Evolutionary conservation across 768 basidiomycete genomes (phyloP).

Genomic region (Trametes sanguinea): DNA sequence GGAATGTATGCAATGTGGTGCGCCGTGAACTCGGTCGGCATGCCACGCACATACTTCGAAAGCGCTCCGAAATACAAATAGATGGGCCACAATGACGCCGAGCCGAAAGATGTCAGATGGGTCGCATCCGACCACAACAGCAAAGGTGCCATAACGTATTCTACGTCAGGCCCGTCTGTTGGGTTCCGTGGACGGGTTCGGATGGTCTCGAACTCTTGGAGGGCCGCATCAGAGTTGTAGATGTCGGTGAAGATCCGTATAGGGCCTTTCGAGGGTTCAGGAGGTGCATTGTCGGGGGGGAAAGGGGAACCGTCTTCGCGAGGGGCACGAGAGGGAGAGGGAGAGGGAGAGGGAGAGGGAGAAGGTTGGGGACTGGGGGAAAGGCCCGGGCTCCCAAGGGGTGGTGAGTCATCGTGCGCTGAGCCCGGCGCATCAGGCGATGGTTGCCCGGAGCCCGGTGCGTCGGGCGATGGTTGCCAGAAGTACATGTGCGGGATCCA

Average conservation of each 20-base stretch:
- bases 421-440: too few relatives aligned
- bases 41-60: conserved; percentile 40
- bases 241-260: not conserved
- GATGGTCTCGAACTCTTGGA: conserved; percentile 17
- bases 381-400: too few relatives aligned
- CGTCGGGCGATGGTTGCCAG: not conserved
- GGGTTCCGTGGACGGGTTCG: conserved; percentile 1
- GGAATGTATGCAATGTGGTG: conserved; percentile 50
- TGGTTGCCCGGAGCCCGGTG: too few relatives aligned
- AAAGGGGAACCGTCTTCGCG: too few relatives aligned
- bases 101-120: conserved; percentile 28
- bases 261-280: not conserved
- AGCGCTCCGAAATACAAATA: conserved; percentile 42
- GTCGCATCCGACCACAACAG: conserved; percentile 31
- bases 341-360: too few relatives aligned
- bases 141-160: conserved; percentile 9
- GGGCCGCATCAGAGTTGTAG: not conserved
- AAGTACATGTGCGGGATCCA: not conserved
- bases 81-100: conserved; percentile 38
- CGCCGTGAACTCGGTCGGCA: conserved; percentile 33
- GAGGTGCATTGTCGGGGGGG: too few relatives aligned
- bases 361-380: too few relatives aligned
- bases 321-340: too few relatives aligned
- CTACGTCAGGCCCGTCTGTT: not conserved
- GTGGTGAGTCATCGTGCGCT: too few relatives aligned